Evolutionary conservation across 2,329 filamentous ascomycete species (phyloP).

Genomic region (Stylonectria norvegica): DNA sequence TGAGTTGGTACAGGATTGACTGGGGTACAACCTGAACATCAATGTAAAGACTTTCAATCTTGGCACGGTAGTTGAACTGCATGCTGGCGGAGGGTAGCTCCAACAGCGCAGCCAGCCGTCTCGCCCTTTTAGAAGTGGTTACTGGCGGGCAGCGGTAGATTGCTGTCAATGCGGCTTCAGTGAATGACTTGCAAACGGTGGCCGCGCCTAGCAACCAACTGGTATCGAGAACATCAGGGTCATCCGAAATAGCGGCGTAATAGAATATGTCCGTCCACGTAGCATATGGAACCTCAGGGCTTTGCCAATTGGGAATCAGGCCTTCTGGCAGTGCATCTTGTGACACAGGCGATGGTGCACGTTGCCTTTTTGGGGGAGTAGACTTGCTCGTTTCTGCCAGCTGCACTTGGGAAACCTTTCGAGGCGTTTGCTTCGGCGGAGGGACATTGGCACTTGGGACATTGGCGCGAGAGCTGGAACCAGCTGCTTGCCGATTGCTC

Average conservation of each 20-base stretch:
- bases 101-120: constrained; percentile 50
- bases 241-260: constrained; percentile 54
- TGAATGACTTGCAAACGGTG: constrained; percentile 60
- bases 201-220: constrained; percentile 66
- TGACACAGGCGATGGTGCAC: constrained; percentile 8
- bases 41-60: constrained; percentile 66
- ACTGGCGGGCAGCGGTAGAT: constrained; percentile 70
- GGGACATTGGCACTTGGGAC: no score
- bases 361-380: constrained; percentile 20
- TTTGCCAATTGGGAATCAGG: constrained; percentile 53
- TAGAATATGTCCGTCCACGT: constrained; percentile 68
- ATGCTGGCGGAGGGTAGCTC: constrained; percentile 48
- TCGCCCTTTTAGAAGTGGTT: constrained; percentile 42
- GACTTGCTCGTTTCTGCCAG: no score
- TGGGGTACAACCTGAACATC: constrained; percentile 63
- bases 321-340: constrained; percentile 9
- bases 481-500: constrained; percentile 14
- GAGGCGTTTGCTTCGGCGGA: constrained; percentile 17
- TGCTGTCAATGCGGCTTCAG: constrained; percentile 69
- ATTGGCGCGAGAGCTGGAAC: constrained; percentile 5
- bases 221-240: constrained; percentile 42
- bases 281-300: constrained; percentile 58
- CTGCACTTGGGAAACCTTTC: constrained; percentile 8
- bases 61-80: constrained; percentile 63
- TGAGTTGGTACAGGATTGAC: constrained; percentile 44